These are phyloP conservation scores for Glycyrrhiza uralensis DNA, from an alignment of 306 rosid species.

Conservation along the genomic window DNA sequence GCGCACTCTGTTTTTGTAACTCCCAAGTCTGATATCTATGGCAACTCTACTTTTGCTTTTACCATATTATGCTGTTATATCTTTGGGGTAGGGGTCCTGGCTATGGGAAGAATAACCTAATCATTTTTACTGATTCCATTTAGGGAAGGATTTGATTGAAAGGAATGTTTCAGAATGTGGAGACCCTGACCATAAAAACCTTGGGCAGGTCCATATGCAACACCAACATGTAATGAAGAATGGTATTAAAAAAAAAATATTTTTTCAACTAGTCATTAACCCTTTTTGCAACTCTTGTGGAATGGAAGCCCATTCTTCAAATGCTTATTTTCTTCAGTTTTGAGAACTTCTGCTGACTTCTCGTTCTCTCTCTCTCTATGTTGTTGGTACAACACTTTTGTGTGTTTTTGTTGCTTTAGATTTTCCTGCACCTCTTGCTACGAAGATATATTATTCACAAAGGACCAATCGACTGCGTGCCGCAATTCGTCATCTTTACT, in stretches of 20 bases:
- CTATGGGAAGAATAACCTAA: slow-evolving; percentile 6
- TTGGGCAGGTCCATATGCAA: slow-evolving; percentile 33
- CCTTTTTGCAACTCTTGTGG: slow-evolving; percentile 20
- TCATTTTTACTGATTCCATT: slow-evolving; percentile 22
- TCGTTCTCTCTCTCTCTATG: neutral
- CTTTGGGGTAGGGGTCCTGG: neutral
- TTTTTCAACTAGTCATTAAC: slow-evolving; percentile 6
- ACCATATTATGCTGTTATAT: neutral
- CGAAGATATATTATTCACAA: slow-evolving; percentile 85
- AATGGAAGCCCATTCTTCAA: slow-evolving; percentile 18
- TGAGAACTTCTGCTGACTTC: slow-evolving; percentile 15
- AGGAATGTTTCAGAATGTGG: slow-evolving; percentile 31
- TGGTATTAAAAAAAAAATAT: slow-evolving; percentile 32
- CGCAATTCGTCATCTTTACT: slow-evolving; percentile 59
- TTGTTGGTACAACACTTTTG: slow-evolving; percentile 8
- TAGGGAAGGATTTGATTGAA: slow-evolving; percentile 41
- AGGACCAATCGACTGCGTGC: slow-evolving; percentile 71
- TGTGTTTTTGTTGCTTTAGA: slow-evolving; percentile 45
- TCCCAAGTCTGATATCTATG: neutral
- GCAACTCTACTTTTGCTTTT: slow-evolving; percentile 7
- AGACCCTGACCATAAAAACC: slow-evolving; percentile 31
- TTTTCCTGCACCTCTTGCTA: slow-evolving; percentile 82
- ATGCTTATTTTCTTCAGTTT: slow-evolving; percentile 18
- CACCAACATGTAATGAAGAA: slow-evolving; percentile 26
- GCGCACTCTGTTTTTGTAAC: neutral